Conservation (phyloP, 1,284 basidiomycete species). For the Puccinia horiana region DNA sequence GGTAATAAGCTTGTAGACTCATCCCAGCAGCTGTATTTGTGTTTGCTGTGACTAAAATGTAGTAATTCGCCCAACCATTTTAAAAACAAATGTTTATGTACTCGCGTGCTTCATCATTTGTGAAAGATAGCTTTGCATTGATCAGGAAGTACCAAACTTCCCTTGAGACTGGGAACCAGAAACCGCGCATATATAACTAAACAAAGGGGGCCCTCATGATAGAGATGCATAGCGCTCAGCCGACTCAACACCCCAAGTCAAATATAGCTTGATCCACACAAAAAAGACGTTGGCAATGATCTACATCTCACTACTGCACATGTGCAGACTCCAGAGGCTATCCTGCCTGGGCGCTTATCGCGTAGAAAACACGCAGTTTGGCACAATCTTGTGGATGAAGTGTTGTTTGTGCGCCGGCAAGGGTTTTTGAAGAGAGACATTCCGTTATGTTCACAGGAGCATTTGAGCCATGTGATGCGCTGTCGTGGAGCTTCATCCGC, state of each 20-base stretch:
- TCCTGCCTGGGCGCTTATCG: background rate
- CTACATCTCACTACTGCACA: background rate
- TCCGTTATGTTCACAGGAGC: background rate
- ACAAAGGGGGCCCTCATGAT: background rate
- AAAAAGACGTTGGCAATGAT: background rate
- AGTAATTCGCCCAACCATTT: background rate
- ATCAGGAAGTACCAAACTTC: background rate
- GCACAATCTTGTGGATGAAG: background rate
- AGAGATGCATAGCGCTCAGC: conserved; percentile 9
- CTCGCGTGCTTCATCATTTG: background rate
- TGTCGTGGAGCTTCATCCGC: background rate
- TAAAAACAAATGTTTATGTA: background rate
- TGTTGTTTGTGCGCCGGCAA: background rate
- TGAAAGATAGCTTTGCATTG: background rate
- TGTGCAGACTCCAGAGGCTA: background rate
- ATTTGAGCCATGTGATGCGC: background rate
- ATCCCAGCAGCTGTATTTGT: background rate
- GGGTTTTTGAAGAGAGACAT: background rate
- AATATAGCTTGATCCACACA: background rate
- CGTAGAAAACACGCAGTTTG: background rate
- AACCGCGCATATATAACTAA: background rate
- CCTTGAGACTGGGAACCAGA: background rate
- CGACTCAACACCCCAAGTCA: background rate
- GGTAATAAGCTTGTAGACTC: background rate
- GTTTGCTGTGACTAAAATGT: conserved; percentile 3